Conservation (phyloP, 164 flowering plant genomes). For the Platanus orientalis region DNA sequence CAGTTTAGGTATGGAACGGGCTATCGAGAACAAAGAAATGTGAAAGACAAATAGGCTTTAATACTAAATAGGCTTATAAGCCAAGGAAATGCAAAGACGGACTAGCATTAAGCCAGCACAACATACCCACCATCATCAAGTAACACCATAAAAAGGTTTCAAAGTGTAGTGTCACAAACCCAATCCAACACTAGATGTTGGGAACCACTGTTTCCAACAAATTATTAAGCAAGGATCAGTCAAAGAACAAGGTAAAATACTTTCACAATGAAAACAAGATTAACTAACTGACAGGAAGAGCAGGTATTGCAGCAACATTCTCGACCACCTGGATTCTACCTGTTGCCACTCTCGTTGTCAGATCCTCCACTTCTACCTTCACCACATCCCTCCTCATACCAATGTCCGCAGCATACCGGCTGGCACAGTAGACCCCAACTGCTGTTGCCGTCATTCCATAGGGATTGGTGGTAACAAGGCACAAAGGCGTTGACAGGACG, state of each 20-base stretch:
- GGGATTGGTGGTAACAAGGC: slow-evolving; percentile 58
- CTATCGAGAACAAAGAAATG: too few relatives aligned
- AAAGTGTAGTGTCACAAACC: too few relatives aligned
- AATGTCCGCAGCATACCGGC: slow-evolving; percentile 38
- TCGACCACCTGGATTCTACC: slow-evolving; percentile 18
- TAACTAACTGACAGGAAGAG: slow-evolving; percentile 13
- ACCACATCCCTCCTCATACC: slow-evolving; percentile 31
- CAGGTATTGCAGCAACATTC: not conserved
- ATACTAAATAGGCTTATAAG: too few relatives aligned
- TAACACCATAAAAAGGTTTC: too few relatives aligned
- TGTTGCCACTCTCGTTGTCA: slow-evolving; percentile 22
- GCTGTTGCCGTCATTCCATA: slow-evolving; percentile 71
- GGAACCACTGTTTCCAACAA: too few relatives aligned
- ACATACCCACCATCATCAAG: too few relatives aligned
- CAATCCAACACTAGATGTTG: too few relatives aligned
- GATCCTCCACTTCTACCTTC: slow-evolving; percentile 36
- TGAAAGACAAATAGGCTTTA: too few relatives aligned
- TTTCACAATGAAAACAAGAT: slow-evolving; percentile 16
- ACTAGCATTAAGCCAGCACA: too few relatives aligned
- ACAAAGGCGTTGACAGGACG: slow-evolving; percentile 56
- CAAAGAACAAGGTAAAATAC: not conserved
- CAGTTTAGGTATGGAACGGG: too few relatives aligned
- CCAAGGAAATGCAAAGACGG: too few relatives aligned
- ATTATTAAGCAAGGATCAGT: too few relatives aligned
- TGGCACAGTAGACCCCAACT: slow-evolving; percentile 29